Evolutionary conservation across 2,329 filamentous ascomycete species (phyloP).

Genomic region (Beauveria sp.): DNA sequence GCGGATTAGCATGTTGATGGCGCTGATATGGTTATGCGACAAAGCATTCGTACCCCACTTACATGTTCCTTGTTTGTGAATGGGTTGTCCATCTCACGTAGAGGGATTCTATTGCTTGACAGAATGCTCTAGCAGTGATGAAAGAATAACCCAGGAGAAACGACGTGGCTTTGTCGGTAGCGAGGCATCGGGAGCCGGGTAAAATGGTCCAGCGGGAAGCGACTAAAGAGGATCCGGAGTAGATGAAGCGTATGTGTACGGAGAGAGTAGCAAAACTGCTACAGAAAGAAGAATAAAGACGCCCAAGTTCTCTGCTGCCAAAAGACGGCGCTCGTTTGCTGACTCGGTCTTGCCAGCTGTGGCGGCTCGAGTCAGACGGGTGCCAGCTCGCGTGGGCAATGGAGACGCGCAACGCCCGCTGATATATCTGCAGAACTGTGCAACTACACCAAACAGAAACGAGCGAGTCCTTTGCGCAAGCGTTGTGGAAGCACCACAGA

Average conservation of each 20-base stretch:
- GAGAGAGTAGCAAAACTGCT: background rate
- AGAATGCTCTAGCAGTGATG: background rate
- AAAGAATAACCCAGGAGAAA: slow-evolving; percentile 2
- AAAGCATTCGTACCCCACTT: slow-evolving; percentile 16
- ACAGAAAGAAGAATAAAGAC: background rate
- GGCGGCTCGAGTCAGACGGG: background rate
- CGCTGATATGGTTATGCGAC: background rate
- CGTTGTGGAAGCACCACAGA: background rate
- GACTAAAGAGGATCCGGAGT: background rate
- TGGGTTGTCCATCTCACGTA: slow-evolving; percentile 9
- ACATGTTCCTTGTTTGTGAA: slow-evolving; percentile 49
- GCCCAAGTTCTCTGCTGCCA: background rate
- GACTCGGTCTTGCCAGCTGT: background rate
- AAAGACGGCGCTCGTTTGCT: background rate
- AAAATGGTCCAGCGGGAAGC: background rate
- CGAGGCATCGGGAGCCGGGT: slow-evolving; percentile 5
- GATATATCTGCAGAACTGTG: background rate
- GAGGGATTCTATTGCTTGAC: background rate
- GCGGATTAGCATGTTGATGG: background rate
- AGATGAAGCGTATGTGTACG: background rate
- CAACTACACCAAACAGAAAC: background rate
- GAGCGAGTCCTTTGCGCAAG: background rate
- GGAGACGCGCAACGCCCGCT: background rate
- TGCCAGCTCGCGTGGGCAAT: background rate
- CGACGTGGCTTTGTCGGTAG: slow-evolving; percentile 1